Evolutionary conservation across 2,329 filamentous ascomycete species (phyloP).

Genomic region (Albifimbria verrucaria): DNA sequence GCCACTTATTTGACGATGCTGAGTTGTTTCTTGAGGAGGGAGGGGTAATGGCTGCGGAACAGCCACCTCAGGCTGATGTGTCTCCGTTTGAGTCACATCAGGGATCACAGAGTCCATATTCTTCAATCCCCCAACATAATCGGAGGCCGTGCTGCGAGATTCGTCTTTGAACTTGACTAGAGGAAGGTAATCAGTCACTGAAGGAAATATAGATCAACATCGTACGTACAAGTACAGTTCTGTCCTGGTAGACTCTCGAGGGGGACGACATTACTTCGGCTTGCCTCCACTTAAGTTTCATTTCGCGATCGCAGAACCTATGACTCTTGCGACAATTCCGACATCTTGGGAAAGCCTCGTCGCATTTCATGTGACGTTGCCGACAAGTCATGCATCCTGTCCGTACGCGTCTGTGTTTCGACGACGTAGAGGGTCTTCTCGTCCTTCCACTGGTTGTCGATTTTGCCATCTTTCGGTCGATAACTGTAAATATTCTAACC

Average conservation of each 20-base stretch:
- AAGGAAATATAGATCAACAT: too few species aligned
- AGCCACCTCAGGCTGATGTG: neutral
- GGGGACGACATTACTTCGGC: too few species aligned
- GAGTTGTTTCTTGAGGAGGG: too few species aligned
- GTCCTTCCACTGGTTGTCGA: too few species aligned
- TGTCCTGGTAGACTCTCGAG: too few species aligned
- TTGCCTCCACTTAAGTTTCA: slow-evolving; percentile 68
- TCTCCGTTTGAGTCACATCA: neutral
- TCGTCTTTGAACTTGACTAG: slow-evolving; percentile 80
- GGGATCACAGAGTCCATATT: slow-evolving; percentile 56
- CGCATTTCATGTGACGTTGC: slow-evolving; percentile 87
- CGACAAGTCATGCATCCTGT: slow-evolving; percentile 90
- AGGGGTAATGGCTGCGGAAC: too few species aligned
- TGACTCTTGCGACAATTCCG: slow-evolving; percentile 88
- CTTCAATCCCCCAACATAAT: slow-evolving; percentile 76
- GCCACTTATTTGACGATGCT: too few species aligned
- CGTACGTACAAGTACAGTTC: too few species aligned
- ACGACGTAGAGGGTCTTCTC: slow-evolving; percentile 7
- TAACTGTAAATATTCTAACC: too few species aligned
- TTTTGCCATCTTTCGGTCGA: too few species aligned
- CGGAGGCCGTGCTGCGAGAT: slow-evolving; percentile 83
- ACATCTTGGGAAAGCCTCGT: slow-evolving; percentile 63
- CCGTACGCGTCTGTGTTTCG: slow-evolving; percentile 69
- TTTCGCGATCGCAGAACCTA: slow-evolving; percentile 77
- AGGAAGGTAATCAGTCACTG: neutral